A percentile compares a stretch with the other conserved stretches of the same genome.
Conservation (phyloP, 805 yeast species). For the Hanseniaspora vineae region DNA sequence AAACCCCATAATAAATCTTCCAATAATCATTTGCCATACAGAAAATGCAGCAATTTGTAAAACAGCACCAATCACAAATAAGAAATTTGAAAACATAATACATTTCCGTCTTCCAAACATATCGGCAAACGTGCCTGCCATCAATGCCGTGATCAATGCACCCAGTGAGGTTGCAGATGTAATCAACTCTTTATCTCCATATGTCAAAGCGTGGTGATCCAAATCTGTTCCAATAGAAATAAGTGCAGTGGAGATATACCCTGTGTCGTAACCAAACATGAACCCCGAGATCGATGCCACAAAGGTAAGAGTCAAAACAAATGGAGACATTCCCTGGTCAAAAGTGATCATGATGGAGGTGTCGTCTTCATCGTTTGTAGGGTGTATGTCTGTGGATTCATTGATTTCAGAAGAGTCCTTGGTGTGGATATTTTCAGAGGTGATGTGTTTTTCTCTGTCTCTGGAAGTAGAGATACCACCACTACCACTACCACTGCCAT, state of each 20-base stretch:
- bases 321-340: constrained; percentile 41
- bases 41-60: constrained; percentile 71
- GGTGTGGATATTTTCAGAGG: no score
- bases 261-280: constrained; percentile 96
- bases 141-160: constrained; percentile 65
- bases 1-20: constrained; percentile 87
- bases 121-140: constrained; percentile 79
- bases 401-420: background rate
- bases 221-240: constrained; percentile 76
- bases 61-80: constrained; percentile 75
- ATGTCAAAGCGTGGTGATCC: constrained; percentile 40
- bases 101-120: constrained; percentile 74
- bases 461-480: no score
- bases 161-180: constrained; percentile 94
- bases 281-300: constrained; percentile 87
- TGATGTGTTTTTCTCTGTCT: no score
- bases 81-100: constrained; percentile 65
- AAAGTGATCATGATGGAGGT: constrained; percentile 35
- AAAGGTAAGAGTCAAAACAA: constrained; percentile 57
- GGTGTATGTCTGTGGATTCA: constrained; percentile 12
- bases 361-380: constrained; percentile 36
- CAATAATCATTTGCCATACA: constrained; percentile 85
- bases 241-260: constrained; percentile 88
- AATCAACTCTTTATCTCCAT: constrained; percentile 77
- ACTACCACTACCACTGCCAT: no score